Evolutionary conservation across 2,329 filamentous ascomycete species (phyloP), one percentile per base, ranked within the genome.

Genomic region (Penicillium sp.): DNA sequence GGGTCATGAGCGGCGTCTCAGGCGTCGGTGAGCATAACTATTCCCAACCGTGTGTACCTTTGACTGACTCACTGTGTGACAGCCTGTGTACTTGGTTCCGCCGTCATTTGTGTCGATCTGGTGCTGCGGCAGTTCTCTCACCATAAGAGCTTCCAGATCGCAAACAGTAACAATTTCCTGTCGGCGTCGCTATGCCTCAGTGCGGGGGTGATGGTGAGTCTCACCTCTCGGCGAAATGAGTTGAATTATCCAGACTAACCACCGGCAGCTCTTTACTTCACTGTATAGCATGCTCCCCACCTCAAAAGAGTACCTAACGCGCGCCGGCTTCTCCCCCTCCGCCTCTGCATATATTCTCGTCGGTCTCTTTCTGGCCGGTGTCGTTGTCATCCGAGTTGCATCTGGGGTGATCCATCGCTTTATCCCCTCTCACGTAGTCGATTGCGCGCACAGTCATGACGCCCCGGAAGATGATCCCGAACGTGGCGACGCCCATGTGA

Each of bases 231-330:
- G 21, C 13, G 6, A 15, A 34, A 28, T 42, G 41, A 29, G 7
- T 15, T 57, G 34, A 57, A 18, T 43, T 28, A 31, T 8, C 13
- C 43, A 8, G 5, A 21, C 42, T 51, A 44, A 47, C 52, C 45
- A 42, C 39, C 36, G 26, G 18, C 36, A 96, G 91, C 82, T 96
- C 38, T 96, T 96, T 72, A 96, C 92, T 33, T 86, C 93, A 1
- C 75, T 97, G 28, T 95, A 92, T 71, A 94, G 86, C 72, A 96
- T 97, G 89, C 81, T 97, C 7, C 93, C 93, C 9, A 90, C 89
- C 18, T 86, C 93, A 2, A 91, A 88, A 66, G 79, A 79, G 36
- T 96, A 95, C 66, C 80, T 99, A 3, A 77, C 81, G 53, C 79
- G 85, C 49, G 87, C 85, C 47, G 86, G 85, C 15, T 85, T 86